Evolutionary conservation across 2,329 filamentous ascomycete species (phyloP), one percentile per base, ranked within the genome.

Genomic region (Pseudophaeomoniella oleicola): DNA sequence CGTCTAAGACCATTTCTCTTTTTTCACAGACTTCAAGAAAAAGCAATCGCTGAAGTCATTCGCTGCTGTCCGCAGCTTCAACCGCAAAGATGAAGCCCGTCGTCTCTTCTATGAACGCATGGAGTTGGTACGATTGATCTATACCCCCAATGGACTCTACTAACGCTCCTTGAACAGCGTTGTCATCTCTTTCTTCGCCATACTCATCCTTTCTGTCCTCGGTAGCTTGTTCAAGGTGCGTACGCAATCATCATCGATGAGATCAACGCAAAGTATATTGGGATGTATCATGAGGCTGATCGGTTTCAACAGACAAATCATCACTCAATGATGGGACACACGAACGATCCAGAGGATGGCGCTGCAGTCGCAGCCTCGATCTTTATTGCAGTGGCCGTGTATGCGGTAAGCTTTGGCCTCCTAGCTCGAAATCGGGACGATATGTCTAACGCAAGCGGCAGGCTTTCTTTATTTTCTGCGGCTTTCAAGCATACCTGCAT

Each of bases 391-490:
- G 87, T 96, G 30, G 67, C 85, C 36, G 79, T 96, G 53, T 96
- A 96, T 55, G 74, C 70, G 47, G 88, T 94, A 78, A 46, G 83
- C 75, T 37, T 40, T 27, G 30, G 15, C 32, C 16, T 14, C 13
- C 2, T 16, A 12, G 13, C 16, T 18, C 38, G 19, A 3, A 16
- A 16, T 19, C 13, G 4, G 17, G 14, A 39, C 43, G 15, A 17
- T 4, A 16, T 14, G 19, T 37, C 36, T 30, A 35, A 16, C 16
- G 17, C 2, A 15, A 14, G 34, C 35, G 19, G 14, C 46, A 92
- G 87, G 77, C 71, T 13, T 96, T 96, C 68, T 72, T 94, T 39
- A 69, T 92, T 35, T 94, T 93, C 64, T 96, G 88, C 61, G 82
- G 80, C 39, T 74, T 87, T 47, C 88, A 96, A 59, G 88, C 86